Evolutionary conservation across 2,329 filamentous ascomycete genomes (phyloP), one percentile per base, ranked within the genome.

Genomic region (Penicillium polonicum): DNA sequence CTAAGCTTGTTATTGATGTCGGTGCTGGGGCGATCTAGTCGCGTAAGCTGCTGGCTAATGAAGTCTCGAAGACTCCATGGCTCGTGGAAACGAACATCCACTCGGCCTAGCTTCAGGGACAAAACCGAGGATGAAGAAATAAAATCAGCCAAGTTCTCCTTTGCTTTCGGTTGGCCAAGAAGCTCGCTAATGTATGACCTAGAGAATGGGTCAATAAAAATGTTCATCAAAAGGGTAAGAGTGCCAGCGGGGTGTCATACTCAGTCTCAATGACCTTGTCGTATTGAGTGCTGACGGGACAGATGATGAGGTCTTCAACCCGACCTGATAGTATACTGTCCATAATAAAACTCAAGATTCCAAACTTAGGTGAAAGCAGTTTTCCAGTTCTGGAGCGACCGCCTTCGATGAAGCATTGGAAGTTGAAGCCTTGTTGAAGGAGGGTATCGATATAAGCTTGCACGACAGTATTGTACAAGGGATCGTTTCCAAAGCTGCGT

Each of bases 261-360:
- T 96, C 92, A 0, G 95, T 96, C 74, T 99, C 94, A 59, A 99
- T 95, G 55, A 99, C 94, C 72, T 97, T 99, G 80, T 99, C 94
- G 71, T 99, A 99, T 72, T 99, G 94, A 0, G 92, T 97, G 73
- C 90, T 95, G 45, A 99, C 94, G 0, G 94, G 94, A 66, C 93
- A 96, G 52, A 99, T 91, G 42, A 97, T 90, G 33, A 91, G 88
- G 74, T 99, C 94, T 46, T 95, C 82, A 0, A 96, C 92, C 7
- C 92, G 84, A 0, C 92, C 92, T 0, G 91, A 95, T 6, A 97
- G 78, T 15, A 99, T 82, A 65, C 91, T 95, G 66, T 99, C 94
- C 19, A 99, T 79, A 39, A 97, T 84, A 68, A 97, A 99, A 68
- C 86, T 90, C 29, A 99, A 78, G 58, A 99, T 97, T 10, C 94